Base-by-base conservation (phyloP, 345 rosid species). In the Trapa bicornis region DNA sequence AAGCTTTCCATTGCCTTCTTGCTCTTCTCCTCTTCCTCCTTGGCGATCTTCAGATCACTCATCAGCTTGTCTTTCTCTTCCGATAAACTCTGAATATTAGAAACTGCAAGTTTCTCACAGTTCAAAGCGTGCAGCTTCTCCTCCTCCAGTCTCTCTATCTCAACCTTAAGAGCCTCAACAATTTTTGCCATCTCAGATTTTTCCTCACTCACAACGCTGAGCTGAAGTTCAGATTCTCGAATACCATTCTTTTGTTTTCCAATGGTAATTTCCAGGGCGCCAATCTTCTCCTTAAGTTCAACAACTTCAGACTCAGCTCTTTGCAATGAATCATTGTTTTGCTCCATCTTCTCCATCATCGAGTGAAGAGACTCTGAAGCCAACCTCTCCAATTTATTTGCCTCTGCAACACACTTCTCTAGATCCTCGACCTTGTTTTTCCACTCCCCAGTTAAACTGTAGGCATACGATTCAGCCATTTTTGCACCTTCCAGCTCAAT, bases 1-100 rank as follows among this genome's bases (percentile, higher is more conserved):
- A 94, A 84, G 66, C 87, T 94, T 79, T 94, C 99, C 95, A 91
- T 91, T 41, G 97, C 99, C 80, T 87, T 87, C 82, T 94, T 91
- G 87, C 89, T 87, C 87, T 85, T 94, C 78, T 89, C 95, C 67
- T 91, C 97, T 83, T 91, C 97, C 29, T 85, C 88, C 78, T 78
- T 84, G 39, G 91, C 80, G 67, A 65, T 84, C 72, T 89, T 89
- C 70, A 91, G 70, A 41, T 94, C 93, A 50, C 80, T 77, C 47
- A 89, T 79, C 36, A 91, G 91, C 58, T 83, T 84, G 79, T 79
- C 81, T 73, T 81, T 94, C 85, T 94, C 96, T 70, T 87, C 93
- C 45, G 83, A 67, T 48, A 94, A 81, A 69, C 68, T 81, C 70
- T 86, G 85, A 71, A 91, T 85, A 68, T 82, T 87, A 37, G 87